phyloP scores from a whole-genome alignment of 345 rosid genomes.

The Raphanus raphanistrum region DNA sequence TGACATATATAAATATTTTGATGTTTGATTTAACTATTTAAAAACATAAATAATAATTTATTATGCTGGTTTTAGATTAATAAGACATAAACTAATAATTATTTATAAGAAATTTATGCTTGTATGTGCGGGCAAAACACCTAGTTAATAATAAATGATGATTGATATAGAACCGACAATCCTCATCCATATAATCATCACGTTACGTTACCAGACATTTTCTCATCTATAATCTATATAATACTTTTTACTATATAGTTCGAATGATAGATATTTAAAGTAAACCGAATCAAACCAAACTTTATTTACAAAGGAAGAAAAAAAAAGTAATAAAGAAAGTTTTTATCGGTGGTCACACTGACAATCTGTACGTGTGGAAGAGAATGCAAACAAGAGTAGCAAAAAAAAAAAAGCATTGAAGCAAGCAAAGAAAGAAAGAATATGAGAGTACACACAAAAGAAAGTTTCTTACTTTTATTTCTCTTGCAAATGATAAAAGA shows the following conservation, averaged over 20 bases:
- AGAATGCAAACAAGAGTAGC: slow-evolving; percentile 18
- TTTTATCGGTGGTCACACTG: slow-evolving; percentile 26
- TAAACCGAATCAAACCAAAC: background rate
- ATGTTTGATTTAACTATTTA: too few relatives aligned
- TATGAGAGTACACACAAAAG: background rate
- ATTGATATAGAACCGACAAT: background rate
- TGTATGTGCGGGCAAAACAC: too few relatives aligned
- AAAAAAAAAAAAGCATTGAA: slow-evolving; percentile 10
- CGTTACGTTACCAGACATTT: background rate
- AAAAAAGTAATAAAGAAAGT: background rate
- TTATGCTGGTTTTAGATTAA: too few relatives aligned
- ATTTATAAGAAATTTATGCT: too few relatives aligned
- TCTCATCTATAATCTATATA: too few relatives aligned
- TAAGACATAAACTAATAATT: too few relatives aligned
- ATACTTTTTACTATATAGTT: background rate
- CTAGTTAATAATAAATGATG: too few relatives aligned
- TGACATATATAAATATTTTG: too few relatives aligned
- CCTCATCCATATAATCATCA: background rate
- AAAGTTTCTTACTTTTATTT: background rate
- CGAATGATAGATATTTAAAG: background rate
- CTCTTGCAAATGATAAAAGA: slow-evolving; percentile 30
- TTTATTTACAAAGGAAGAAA: background rate
- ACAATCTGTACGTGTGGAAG: slow-evolving; percentile 38
- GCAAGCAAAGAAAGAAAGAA: background rate
- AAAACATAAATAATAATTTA: too few relatives aligned